These are phyloP conservation scores for Starmerella kuoi DNA, from an alignment of 805 yeast genomes.

Conservation along the genomic window DNA sequence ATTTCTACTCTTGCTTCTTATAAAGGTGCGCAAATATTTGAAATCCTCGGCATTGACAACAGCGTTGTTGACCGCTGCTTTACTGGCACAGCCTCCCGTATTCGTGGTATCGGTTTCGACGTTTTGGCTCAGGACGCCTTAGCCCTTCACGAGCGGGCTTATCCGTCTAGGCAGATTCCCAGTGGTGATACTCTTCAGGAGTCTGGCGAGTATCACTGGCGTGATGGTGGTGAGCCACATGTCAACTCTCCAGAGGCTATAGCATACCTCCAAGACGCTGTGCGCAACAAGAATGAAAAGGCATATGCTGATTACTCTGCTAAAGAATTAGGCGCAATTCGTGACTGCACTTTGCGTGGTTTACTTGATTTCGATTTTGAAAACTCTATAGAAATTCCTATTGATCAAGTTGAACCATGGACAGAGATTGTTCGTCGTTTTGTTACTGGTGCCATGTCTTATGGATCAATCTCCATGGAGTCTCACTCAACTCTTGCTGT, in stretches of 20 bases:
- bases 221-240: slow-evolving; percentile 97
- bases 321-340: slow-evolving; percentile 83
- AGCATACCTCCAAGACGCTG: slow-evolving; percentile 96
- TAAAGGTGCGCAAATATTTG: slow-evolving; percentile 98
- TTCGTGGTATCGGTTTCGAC: slow-evolving; percentile 89
- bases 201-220: slow-evolving; percentile 95
- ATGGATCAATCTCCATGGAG: slow-evolving; percentile 97
- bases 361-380: slow-evolving; percentile 80
- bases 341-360: slow-evolving; percentile 88
- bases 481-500: slow-evolving; percentile 96
- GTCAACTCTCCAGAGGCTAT: slow-evolving; percentile 90
- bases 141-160: slow-evolving; percentile 85
- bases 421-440: slow-evolving; percentile 95
- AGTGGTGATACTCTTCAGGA: slow-evolving; percentile 73
- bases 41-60: slow-evolving; percentile 90
- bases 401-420: slow-evolving; percentile 99
- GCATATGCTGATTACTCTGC: slow-evolving; percentile 85
- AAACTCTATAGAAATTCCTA: slow-evolving; percentile 60
- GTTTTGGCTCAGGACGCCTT: slow-evolving; percentile 95
- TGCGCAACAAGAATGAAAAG: slow-evolving; percentile 84
- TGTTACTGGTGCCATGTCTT: slow-evolving; percentile 99
- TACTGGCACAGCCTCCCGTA: slow-evolving; percentile 95
- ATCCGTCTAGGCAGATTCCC: slow-evolving; percentile 61
- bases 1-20: slow-evolving; percentile 95
- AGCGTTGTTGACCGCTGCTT: slow-evolving; percentile 91